phyloP scores from a whole-genome alignment of 495 filamentous ascomycete species.

The Neurospora sp. region DNA sequence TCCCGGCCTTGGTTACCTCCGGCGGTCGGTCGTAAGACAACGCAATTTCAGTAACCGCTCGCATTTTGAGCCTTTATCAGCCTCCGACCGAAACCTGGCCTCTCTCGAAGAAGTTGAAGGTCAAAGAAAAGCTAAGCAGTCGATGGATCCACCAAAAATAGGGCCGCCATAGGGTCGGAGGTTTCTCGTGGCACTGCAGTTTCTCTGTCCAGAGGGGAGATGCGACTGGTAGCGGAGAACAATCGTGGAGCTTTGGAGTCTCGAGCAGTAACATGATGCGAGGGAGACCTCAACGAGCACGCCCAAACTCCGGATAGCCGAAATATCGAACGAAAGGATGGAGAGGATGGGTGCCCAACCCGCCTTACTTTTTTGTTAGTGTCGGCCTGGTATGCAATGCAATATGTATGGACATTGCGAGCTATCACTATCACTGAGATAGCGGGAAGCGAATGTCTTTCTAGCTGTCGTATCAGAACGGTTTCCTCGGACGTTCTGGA shows the following conservation, averaged over 20 bases:
- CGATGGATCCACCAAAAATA: constrained; percentile 3
- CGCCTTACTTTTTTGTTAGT: neutral
- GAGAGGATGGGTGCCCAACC: neutral
- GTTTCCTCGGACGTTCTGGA: neutral
- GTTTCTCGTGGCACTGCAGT: neutral
- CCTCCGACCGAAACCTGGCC: neutral
- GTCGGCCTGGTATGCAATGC: neutral
- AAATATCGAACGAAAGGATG: neutral
- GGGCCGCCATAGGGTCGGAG: neutral
- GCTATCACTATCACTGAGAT: neutral
- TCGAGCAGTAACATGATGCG: neutral
- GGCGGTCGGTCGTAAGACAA: constrained; percentile 12
- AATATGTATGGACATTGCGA: neutral
- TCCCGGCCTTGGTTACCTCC: constrained; percentile 2
- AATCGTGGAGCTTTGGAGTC: neutral
- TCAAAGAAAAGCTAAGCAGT: neutral
- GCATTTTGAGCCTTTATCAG: neutral
- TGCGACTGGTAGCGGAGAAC: neutral
- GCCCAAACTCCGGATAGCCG: neutral
- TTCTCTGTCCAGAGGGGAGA: neutral
- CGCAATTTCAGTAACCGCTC: constrained; percentile 26
- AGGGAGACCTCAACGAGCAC: neutral
- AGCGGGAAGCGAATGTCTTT: neutral
- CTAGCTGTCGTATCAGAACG: neutral
- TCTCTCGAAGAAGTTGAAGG: neutral